Conservation (phyloP, 495 filamentous ascomycete species). For the Aspergillus biplanus region DNA sequence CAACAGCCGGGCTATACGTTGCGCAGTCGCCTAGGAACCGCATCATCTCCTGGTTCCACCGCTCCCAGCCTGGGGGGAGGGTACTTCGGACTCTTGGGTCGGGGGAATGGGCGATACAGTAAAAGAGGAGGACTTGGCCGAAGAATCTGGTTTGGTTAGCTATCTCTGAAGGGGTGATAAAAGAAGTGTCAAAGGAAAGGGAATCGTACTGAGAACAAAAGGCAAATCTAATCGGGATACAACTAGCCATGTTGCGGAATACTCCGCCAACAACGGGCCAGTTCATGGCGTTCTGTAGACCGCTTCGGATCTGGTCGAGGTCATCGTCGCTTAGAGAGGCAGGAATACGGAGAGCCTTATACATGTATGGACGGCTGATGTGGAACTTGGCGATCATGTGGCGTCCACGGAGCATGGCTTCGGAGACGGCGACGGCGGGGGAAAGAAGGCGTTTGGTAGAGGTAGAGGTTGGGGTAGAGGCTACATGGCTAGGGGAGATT, state of each 20-base stretch:
- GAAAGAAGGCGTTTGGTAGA: slow-evolving; percentile 34
- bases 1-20: slow-evolving; percentile 45
- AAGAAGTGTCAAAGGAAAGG: neutral
- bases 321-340: slow-evolving; percentile 46
- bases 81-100: slow-evolving; percentile 40
- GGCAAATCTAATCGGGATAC: slow-evolving; percentile 51
- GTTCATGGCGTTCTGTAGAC: slow-evolving; percentile 49
- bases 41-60: slow-evolving; percentile 51
- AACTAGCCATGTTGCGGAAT: slow-evolving; percentile 52
- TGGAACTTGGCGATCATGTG: slow-evolving; percentile 53
- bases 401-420: slow-evolving; percentile 51
- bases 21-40: slow-evolving; percentile 49
- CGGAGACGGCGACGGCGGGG: slow-evolving; percentile 46
- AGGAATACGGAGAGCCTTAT: slow-evolving; percentile 50
- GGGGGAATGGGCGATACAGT: slow-evolving; percentile 49
- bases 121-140: slow-evolving; percentile 51
- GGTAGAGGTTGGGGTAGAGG: slow-evolving; percentile 17
- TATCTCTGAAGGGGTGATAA: neutral
- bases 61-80: slow-evolving; percentile 48
- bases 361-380: slow-evolving; percentile 52
- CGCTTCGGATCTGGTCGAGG: slow-evolving; percentile 47
- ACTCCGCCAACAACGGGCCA: slow-evolving; percentile 50
- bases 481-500: slow-evolving; percentile 19
- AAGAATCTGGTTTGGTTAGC: slow-evolving; percentile 40
- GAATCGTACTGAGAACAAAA: slow-evolving; percentile 51